Evolutionary conservation across 352 stramenopile species (phyloP), one percentile per base, ranked within the genome.

Genomic region (Pythium aristosporum): DNA sequence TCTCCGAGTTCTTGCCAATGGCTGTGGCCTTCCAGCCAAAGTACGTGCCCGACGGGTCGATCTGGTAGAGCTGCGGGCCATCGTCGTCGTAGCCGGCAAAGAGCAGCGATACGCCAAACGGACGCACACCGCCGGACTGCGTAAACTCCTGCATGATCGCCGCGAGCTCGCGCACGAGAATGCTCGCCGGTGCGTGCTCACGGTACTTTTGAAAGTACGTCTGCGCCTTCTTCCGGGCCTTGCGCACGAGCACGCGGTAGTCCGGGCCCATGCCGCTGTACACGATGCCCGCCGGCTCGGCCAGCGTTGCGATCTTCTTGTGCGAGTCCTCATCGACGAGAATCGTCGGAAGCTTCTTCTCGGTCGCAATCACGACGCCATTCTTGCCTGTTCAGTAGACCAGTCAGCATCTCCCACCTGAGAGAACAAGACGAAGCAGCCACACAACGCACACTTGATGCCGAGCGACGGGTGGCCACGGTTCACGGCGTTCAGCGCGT

Each of bases 251-350:
- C 52, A 99, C 97, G 60, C 98, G 93, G 23, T 97, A 97, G 75
- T 99, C 98, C 53, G 98, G 97, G 16, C 92, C 99, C 23, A 99
- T 91, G 32, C 98, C 98, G 5, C 97, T 97, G 79, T 99, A 99
- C 49, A 97, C 98, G 59, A 99, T 91, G 68, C 88, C 88, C 10
- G 90, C 85, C 37, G 80, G 79, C 67, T 96, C 85, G 32, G 95
- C 98, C 52, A 99, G 80, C 21, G 86, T 72, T 57, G 97, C 85
- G 57, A 99, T 98, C 83, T 99, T 99, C 52, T 97, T 88, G 61
- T 99, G 93, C 44, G 96, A 91, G 18, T 87, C 80, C 49, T 96
- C 82, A 63, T 99, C 98, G 30, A 99, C 93, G 16, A 99, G 76
- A 18, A 97, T 94, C 23, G 87, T 96, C 13, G 92, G 87, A 23